phyloP scores from a whole-genome alignment of 768 basidiomycete species.

The Leccinum truebloodii region DNA sequence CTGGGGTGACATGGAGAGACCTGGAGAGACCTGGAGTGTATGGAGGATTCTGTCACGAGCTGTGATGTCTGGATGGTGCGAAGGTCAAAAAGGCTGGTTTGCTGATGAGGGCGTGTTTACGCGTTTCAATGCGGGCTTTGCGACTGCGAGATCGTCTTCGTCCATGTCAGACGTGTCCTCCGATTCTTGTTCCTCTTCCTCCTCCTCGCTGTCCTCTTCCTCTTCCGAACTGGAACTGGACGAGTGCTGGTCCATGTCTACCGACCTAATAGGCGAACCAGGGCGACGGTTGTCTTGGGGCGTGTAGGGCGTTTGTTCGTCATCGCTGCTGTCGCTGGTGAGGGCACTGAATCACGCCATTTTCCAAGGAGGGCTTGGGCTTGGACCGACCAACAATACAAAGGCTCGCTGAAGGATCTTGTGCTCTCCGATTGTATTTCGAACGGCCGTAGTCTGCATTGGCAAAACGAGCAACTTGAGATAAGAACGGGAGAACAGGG shows the following conservation, averaged over 20 bases:
- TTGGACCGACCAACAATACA: slow-evolving; percentile 22
- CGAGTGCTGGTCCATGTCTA: slow-evolving; percentile 36
- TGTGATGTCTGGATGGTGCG: too few relatives aligned
- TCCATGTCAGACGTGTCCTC: slow-evolving; percentile 48
- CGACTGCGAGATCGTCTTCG: slow-evolving; percentile 47
- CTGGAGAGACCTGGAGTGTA: too few relatives aligned
- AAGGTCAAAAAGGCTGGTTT: too few relatives aligned
- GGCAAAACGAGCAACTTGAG: too few relatives aligned
- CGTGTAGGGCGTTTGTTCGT: slow-evolving; percentile 43
- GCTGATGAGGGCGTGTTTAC: slow-evolving; percentile 44
- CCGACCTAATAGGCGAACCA: slow-evolving; percentile 22
- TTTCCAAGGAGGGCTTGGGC: slow-evolving; percentile 11
- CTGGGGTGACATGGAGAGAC: too few relatives aligned
- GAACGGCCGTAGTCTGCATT: too few relatives aligned
- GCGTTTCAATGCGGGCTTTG: slow-evolving; percentile 22
- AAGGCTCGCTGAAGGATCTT: too few relatives aligned
- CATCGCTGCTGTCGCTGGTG: slow-evolving; percentile 56
- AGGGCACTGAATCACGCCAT: slow-evolving; percentile 75
- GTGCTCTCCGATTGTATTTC: too few relatives aligned
- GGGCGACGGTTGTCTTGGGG: slow-evolving; percentile 20
- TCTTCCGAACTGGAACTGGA: slow-evolving; percentile 29
- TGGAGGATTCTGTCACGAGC: too few relatives aligned
- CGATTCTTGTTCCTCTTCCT: slow-evolving; percentile 39
- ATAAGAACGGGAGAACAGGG: too few relatives aligned
- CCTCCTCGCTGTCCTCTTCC: slow-evolving; percentile 37